Conservation (phyloP, 352 stramenopile genomes). For the Phytophthora podocarpi region DNA sequence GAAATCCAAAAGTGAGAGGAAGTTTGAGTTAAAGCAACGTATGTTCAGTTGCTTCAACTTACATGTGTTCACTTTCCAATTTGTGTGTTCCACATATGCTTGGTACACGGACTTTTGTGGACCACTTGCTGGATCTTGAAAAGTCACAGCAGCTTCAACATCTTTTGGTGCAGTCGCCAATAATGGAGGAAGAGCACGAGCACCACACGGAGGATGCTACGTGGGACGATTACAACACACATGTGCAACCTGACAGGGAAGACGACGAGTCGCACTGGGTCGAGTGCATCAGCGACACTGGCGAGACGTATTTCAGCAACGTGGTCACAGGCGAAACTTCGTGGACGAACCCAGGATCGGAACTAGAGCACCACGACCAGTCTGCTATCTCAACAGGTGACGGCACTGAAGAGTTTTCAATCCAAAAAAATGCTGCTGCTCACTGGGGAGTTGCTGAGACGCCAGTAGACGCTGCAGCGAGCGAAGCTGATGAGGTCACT, state of each 20-base stretch:
- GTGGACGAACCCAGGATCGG: slow-evolving; percentile 38
- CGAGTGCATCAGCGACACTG: slow-evolving; percentile 42
- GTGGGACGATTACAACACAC: neutral
- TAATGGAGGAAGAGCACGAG: slow-evolving; percentile 20
- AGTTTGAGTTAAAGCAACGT: too few relatives aligned
- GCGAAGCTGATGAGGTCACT: neutral
- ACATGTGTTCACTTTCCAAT: too few relatives aligned
- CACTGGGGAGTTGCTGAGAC: slow-evolving; percentile 34
- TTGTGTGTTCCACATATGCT: too few relatives aligned
- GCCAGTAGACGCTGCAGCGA: slow-evolving; percentile 23
- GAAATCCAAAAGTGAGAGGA: too few relatives aligned
- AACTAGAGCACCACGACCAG: slow-evolving; percentile 10
- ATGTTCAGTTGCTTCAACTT: too few relatives aligned
- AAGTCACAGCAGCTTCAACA: too few relatives aligned
- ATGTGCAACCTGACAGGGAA: neutral
- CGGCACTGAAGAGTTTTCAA: neutral
- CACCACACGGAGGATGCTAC: neutral
- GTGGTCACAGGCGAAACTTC: slow-evolving; percentile 46
- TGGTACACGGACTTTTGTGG: too few relatives aligned
- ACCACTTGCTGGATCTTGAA: too few relatives aligned
- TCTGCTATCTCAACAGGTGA: neutral
- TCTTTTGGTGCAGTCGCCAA: too few relatives aligned
- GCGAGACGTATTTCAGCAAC: slow-evolving; percentile 55
- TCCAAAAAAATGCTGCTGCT: neutral
- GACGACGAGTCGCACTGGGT: slow-evolving; percentile 27